Evolutionary conservation across 2,329 filamentous ascomycete genomes (phyloP), one percentile per base, ranked within the genome.

Genomic region (Colletotrichum lentis): DNA sequence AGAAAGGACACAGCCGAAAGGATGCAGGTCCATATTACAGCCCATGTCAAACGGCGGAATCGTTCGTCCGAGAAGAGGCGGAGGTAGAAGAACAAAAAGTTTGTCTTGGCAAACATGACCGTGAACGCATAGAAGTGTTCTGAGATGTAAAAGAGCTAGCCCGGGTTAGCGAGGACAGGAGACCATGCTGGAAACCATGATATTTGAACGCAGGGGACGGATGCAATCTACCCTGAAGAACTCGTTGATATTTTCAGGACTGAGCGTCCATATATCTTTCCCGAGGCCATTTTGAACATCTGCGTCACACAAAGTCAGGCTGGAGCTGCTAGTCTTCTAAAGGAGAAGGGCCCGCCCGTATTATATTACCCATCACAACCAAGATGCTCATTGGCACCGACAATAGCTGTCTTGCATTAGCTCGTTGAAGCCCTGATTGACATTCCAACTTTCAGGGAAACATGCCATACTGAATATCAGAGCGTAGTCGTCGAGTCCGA

Each of bases 21-120:
- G 2, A 74, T 47, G 63, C 77, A 78, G 60, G 81, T 72, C 49
- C 70, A 73, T 39, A 83, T 72, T 0, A 80, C 80, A n/a, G 57
- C 76, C 74, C 77, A 79, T 3, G 83, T 73, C 5, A 81, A 20
- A 18, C 74, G 73, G 11, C 77, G 76, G 14, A 83, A 76, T 7
- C 49, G 56, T 3, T 52, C 68, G 0, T 71, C 71, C 0, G 80
- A 80, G 69, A 86, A 86, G 65, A 86, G 82, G 55, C 82, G 80
- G n/a, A 83, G 74, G 73, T 84, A 86, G 74, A 86, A 84, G 69
- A 81, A 75, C 7, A 86, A 76, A 55, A 87, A 77, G 3, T 83
- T 80, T 5, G 83, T 73, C 69, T 85, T 84, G 24, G 82, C 77
- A 53, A 83, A 74, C 18, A 79, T 73, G 4, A 81, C 72, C 12